A percentile compares a stretch with the other conserved stretches of the same genome.
Conservation (phyloP, 106 monocot genomes). For the Allium fistulosum region DNA sequence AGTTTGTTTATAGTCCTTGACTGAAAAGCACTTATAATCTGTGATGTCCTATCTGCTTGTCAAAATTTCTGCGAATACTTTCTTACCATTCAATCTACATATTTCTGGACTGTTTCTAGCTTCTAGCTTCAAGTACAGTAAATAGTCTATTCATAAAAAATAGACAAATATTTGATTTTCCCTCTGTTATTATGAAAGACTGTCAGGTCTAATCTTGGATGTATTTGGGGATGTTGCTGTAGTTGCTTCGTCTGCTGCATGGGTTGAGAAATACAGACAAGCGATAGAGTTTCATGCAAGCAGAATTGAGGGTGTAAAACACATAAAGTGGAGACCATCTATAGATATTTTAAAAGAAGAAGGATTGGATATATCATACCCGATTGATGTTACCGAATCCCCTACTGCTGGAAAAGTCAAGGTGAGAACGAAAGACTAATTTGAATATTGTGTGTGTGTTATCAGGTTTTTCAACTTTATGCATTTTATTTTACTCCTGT, state of each 20-base stretch:
- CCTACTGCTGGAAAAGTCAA: slow-evolving; percentile 31
- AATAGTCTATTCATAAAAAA: too few species aligned
- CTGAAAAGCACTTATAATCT: too few species aligned
- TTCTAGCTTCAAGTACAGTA: too few species aligned
- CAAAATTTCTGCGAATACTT: too few species aligned
- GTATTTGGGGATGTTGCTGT: slow-evolving; percentile 84
- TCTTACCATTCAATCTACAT: too few species aligned
- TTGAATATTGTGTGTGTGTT: neutral
- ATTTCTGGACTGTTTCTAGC: too few species aligned
- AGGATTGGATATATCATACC: slow-evolving; percentile 57
- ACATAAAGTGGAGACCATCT: slow-evolving; percentile 84
- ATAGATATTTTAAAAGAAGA: slow-evolving; percentile 90
- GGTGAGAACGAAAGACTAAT: slow-evolving; percentile 25
- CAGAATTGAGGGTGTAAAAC: slow-evolving; percentile 33
- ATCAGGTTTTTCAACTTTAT: neutral
- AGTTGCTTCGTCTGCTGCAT: slow-evolving; percentile 95
- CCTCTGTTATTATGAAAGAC: slow-evolving; percentile 28
- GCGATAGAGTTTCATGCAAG: slow-evolving; percentile 52
- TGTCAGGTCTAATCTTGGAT: slow-evolving; percentile 90
- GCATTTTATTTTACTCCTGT: too few species aligned
- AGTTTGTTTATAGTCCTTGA: too few species aligned
- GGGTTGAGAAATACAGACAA: slow-evolving; percentile 91
- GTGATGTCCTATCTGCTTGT: too few species aligned
- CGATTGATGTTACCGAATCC: slow-evolving; percentile 16
- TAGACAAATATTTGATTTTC: too few species aligned